A percentile compares a stretch with the other conserved stretches of the same genome.
These are phyloP conservation scores for Spergularia marina DNA, from an alignment of 148 eudicot genomes.

Conservation along the genomic window DNA sequence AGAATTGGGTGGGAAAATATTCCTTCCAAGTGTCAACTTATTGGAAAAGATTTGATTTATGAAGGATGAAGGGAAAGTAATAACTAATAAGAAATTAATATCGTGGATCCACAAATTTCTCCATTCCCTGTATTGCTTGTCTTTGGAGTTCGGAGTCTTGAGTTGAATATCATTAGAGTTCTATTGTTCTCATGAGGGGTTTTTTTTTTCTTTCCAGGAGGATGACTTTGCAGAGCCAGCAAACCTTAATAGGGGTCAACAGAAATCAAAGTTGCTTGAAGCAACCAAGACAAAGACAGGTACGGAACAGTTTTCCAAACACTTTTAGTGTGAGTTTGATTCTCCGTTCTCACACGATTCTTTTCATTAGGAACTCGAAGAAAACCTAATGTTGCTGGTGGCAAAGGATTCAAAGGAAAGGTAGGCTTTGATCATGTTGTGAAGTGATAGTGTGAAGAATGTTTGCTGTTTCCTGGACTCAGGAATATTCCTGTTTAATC, in stretches of 20 bases:
- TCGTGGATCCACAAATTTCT: not conserved
- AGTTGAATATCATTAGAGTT: not conserved
- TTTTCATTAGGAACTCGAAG: constrained; percentile 38
- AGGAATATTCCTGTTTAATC: constrained; percentile 18
- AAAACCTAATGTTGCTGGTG: constrained; percentile 21
- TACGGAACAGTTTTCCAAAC: constrained; percentile 24
- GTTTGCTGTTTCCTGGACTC: constrained; percentile 21
- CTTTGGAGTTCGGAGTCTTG: not conserved
- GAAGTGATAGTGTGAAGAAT: constrained; percentile 21
- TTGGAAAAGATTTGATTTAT: no score
- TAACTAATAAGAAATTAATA: no score
- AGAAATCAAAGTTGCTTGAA: constrained; percentile 42
- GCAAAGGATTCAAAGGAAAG: constrained; percentile 39
- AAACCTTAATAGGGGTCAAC: constrained; percentile 38
- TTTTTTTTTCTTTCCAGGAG: constrained; percentile 32
- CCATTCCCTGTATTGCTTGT: not conserved
- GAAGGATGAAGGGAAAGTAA: no score
- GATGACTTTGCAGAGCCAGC: constrained; percentile 56
- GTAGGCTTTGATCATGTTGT: constrained; percentile 36
- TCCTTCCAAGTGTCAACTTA: no score
- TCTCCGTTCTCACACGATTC: constrained; percentile 13
- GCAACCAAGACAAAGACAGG: constrained; percentile 45
- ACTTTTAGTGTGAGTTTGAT: constrained; percentile 10
- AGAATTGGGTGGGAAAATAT: no score
- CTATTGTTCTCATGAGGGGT: not conserved